These are phyloP conservation scores for Sclerotinia glacialis DNA, from an alignment of 2,329 filamentous ascomycete genomes.

Conservation along the genomic window DNA sequence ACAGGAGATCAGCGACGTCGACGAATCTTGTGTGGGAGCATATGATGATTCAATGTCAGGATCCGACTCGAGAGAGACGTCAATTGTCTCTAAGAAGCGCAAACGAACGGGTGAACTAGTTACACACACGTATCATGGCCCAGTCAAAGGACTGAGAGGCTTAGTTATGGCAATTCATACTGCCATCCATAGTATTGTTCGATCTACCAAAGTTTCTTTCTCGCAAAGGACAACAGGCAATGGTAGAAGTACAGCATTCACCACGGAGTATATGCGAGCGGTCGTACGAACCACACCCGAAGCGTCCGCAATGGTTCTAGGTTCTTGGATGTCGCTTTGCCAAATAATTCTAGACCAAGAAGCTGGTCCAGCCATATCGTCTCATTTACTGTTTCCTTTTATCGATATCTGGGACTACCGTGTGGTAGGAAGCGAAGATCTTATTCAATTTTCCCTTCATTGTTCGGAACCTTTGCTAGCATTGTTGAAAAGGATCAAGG, in stretches of 20 bases:
- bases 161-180: conserved; percentile 32
- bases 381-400: conserved; percentile 35
- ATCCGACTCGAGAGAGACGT: conserved; percentile 31
- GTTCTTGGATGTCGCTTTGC: conserved; percentile 38
- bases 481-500: conserved; percentile 31
- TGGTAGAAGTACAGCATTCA: conserved; percentile 27
- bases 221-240: conserved; percentile 11
- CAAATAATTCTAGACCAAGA: conserved; percentile 21
- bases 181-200: conserved; percentile 29
- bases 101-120: conserved; percentile 36
- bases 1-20: conserved; percentile 37
- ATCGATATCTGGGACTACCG: conserved; percentile 37
- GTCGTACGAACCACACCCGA: conserved; percentile 35
- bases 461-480: conserved; percentile 36
- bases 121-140: conserved; percentile 10
- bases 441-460: conserved; percentile 38
- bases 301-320: conserved; percentile 37
- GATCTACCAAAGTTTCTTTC: conserved; percentile 25
- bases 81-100: conserved; percentile 41
- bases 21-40: conserved; percentile 27
- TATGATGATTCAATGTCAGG: conserved; percentile 14
- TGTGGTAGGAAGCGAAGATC: conserved; percentile 26
- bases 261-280: conserved; percentile 38
- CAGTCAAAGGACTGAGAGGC: conserved; percentile 7
- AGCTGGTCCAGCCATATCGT: background rate